Base-by-base conservation (phyloP, 208 protist genomes). In the Trypanosoma caninum region DNA sequence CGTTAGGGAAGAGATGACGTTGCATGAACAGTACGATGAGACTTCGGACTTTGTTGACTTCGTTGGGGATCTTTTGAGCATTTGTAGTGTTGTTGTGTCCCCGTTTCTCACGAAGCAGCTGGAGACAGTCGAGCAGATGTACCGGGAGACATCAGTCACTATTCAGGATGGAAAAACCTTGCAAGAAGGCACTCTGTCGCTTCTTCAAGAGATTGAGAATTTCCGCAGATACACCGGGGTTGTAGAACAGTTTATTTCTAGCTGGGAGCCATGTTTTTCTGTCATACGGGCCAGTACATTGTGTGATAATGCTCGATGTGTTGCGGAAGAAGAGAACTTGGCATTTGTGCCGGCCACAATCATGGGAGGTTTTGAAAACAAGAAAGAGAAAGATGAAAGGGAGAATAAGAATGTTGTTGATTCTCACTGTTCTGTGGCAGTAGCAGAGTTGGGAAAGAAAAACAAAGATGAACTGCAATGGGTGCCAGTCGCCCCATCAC, bases 21-120 rank as follows among this genome's bases (percentile, higher is more conserved):
- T 18, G 10, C 51, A 28, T 28, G 37, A 59, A 23, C 41, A 22
- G 20, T 63, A 30, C 18, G 47, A 63, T n/a, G 37, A 56, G 30
- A 54, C 56, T 2, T 57, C 48, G 20, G 64, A 63, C 30, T 70
- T 70, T 52, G 46, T 62, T 3, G 64, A 58, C 31, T 70, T 70
- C 35, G 41, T 63, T 42, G 64, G 64, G n/a, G 64, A 70, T 27
- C 35, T 70, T 50, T 54, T 70, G 11, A 58, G 56, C 44, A 56
- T 70, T 1, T 70, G 64, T 23, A 47, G 48, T 27, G 47, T 55
- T 35, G 42, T 70, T 2, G 56, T 70, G 2, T 28, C 25, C 16
- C 64, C 64, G 20, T 70, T 70, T 63, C 48, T 70, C 7, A 35
- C 38, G 4, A 38, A 58, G 34, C 64, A 70, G 38, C 25, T 70